Evolutionary conservation across 1,139 yeast genomes (phyloP), one percentile per base, ranked within the genome.

Genomic region (Hyphopichia buzzinii): DNA sequence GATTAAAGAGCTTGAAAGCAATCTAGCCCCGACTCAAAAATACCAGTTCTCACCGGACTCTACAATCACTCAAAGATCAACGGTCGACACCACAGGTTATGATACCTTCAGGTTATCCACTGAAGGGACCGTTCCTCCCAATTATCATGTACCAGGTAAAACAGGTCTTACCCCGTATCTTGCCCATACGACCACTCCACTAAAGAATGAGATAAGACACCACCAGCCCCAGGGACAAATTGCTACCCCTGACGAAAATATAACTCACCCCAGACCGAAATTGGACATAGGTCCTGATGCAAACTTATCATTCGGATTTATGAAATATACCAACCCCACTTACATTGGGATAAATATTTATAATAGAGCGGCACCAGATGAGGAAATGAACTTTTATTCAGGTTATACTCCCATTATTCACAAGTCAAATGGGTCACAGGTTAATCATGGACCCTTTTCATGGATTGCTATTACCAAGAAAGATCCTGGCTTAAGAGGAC

Each of bases 1-100:
- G 40, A 68, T 74, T 29, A 63, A 58, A 35, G 64, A 64, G 41
- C 58, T 72, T 7, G 78, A 72, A 42, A 49, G 58, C 8, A 64
- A 57, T 29, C 37, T 57, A 3, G 41, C 62, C 22, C 23, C 14
- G 2, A n/a, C n/a, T n/a, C 30, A 13, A 8, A 17, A 30, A 4
- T 17, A 19, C 10, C 29, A 16, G 13, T 19, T 11, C 8, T 22
- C 35, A 8, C 26, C 30, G 12, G 31, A 33, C 13, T 27, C 36
- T 15, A 31, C 31, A 22, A 15, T 12, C 25, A 17, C 27, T 3
- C 33, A 30, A 21, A 19, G 13, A 12, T 30, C 28, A 12, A 16
- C 12, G 8, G 5, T 15, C 4, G 33, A 30, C 5, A 30, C 7
- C 26, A 21, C 16, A 11, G n/a, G 16, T 17, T n/a, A n/a, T n/a